Conservation (phyloP, 768 basidiomycete genomes). For the Panaeolus cyanescens region DNA sequence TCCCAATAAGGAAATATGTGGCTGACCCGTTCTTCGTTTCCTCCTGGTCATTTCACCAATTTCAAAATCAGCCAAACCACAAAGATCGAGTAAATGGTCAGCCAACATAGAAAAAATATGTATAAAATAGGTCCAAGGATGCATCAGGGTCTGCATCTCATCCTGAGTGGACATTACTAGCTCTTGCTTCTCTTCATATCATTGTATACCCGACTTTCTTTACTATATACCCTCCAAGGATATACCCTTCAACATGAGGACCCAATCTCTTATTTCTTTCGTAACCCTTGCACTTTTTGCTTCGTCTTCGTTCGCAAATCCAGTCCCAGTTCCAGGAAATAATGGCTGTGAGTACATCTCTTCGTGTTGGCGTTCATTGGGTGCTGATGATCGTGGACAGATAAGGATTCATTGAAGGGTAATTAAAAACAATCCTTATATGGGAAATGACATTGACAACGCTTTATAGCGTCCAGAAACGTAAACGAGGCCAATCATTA, state of each 20-base stretch:
- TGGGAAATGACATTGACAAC: not conserved
- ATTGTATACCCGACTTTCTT: not conserved
- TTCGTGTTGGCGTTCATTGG: not conserved
- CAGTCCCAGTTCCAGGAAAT: not conserved
- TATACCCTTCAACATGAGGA: slow-evolving; percentile 1
- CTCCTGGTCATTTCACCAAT: no score
- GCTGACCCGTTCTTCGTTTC: no score
- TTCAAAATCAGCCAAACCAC: no score
- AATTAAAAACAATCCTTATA: not conserved
- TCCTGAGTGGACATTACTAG: not conserved
- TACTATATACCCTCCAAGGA: not conserved
- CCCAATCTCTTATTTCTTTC: not conserved
- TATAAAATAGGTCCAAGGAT: not conserved
- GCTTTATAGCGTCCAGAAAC: not conserved
- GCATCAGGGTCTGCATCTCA: not conserved
- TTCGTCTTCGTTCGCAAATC: not conserved
- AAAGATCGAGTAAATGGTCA: no score
- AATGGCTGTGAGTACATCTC: not conserved
- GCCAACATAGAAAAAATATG: no score
- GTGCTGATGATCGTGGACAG: not conserved
- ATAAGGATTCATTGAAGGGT: not conserved
- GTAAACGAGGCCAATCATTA: not conserved
- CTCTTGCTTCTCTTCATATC: not conserved
- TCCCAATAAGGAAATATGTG: no score
- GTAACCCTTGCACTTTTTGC: not conserved